phyloP scores from a whole-genome alignment of 345 rosid species.

The Heritiera littoralis region DNA sequence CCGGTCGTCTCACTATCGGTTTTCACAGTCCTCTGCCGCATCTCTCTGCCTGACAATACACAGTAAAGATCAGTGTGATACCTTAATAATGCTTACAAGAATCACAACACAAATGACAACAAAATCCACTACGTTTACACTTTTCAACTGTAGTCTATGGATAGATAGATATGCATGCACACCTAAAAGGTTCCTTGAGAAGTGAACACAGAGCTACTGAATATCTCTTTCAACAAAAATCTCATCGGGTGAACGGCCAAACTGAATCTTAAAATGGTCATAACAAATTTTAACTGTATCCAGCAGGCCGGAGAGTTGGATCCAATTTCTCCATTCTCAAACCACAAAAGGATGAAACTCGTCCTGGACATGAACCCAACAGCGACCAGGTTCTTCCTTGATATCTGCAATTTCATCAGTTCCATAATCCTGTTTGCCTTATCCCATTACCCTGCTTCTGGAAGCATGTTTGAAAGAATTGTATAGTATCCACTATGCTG shows the following conservation, averaged over 20 bases:
- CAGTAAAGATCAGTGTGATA: not conserved
- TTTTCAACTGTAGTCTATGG: not conserved
- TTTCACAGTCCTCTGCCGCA: not conserved
- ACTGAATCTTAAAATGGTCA: not conserved
- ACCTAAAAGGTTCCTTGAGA: not conserved
- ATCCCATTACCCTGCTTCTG: slow-evolving; percentile 55
- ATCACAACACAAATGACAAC: not conserved
- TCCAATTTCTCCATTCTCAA: slow-evolving; percentile 30
- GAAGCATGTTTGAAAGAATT: slow-evolving; percentile 48
- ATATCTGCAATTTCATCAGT: slow-evolving; percentile 47
- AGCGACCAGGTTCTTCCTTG: slow-evolving; percentile 48
- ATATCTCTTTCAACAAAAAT: not conserved
- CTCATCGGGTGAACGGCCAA: not conserved
- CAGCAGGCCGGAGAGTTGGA: slow-evolving; percentile 18
- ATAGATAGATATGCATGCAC: not conserved
- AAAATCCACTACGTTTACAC: not conserved
- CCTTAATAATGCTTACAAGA: not conserved
- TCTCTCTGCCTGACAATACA: not conserved
- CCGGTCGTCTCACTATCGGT: not conserved
- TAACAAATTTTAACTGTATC: slow-evolving; percentile 17
- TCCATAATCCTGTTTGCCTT: slow-evolving; percentile 48
- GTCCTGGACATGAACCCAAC: slow-evolving; percentile 54
- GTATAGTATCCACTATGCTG: slow-evolving; percentile 45
- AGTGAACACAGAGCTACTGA: not conserved
- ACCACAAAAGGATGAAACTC: slow-evolving; percentile 39